Percentiles rank a stretch among this genome's conserved stretches.
Conservation (phyloP, 1,284 basidiomycete species). For the Sporisorium reilianum region DNA sequence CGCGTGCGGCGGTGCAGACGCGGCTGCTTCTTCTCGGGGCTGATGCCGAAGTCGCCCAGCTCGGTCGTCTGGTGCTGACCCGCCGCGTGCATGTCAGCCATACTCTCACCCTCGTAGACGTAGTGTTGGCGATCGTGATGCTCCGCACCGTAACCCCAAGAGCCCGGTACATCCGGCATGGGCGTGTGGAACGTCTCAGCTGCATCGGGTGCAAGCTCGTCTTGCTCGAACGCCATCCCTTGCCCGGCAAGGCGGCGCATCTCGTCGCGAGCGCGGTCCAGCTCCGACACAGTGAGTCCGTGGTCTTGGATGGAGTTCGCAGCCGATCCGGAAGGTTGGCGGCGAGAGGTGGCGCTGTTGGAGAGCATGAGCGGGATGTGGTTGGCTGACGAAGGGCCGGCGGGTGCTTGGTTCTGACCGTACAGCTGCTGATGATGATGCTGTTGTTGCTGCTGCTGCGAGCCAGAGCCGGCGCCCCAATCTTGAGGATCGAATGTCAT, state of each 20-base stretch:
- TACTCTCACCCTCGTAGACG: neutral
- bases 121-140: conserved; percentile 9
- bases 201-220: conserved; percentile 10
- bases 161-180: conserved; percentile 24
- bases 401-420: neutral
- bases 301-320: conserved; percentile 11
- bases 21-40: conserved; percentile 31
- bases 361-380: conserved; percentile 44
- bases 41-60: conserved; percentile 39
- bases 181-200: conserved; percentile 39
- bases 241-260: conserved; percentile 41
- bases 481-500: conserved; percentile 49
- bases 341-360: conserved; percentile 9
- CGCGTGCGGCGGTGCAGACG: conserved; percentile 38
- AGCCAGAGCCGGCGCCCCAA: conserved; percentile 15
- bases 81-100: neutral
- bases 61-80: conserved; percentile 13
- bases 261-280: conserved; percentile 33
- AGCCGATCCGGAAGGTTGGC: neutral
- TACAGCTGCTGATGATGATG: conserved; percentile 4
- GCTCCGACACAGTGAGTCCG: conserved; percentile 31
- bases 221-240: conserved; percentile 20
- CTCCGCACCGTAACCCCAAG: conserved; percentile 15
- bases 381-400: conserved; percentile 13
- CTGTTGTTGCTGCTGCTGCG: conserved; percentile 13